Conservation (phyloP, 1,284 basidiomycete genomes). For the Pseudozyma flocculosa region DNA sequence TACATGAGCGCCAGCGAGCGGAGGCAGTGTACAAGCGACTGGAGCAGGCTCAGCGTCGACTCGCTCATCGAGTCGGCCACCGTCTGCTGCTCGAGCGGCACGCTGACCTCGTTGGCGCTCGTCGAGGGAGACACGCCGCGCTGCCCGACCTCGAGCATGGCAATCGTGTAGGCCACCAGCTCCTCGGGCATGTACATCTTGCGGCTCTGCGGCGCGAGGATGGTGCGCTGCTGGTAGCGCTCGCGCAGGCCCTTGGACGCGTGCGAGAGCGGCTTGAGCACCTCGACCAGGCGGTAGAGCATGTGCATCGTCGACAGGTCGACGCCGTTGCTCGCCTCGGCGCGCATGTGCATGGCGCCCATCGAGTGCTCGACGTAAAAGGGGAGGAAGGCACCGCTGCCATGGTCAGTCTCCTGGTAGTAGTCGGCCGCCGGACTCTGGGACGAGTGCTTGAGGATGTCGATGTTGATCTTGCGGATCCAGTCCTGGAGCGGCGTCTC, state of each 20-base stretch:
- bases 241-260: slow-evolving; percentile 29
- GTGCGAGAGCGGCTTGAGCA: slow-evolving; percentile 48
- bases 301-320: slow-evolving; percentile 43
- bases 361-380: slow-evolving; percentile 41
- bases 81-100: slow-evolving; percentile 16
- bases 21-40: slow-evolving; percentile 44
- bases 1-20: slow-evolving; percentile 32
- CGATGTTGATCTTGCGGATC: slow-evolving; percentile 57
- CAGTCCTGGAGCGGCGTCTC: slow-evolving; percentile 48
- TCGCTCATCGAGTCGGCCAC: slow-evolving; percentile 44
- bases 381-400: slow-evolving; percentile 53
- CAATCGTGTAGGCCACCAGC: slow-evolving; percentile 55
- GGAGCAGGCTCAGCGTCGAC: slow-evolving; percentile 37
- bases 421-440: slow-evolving; percentile 31
- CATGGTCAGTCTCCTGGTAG: slow-evolving; percentile 41
- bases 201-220: slow-evolving; percentile 42
- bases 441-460: slow-evolving; percentile 53
- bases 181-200: slow-evolving; percentile 55
- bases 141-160: slow-evolving; percentile 51
- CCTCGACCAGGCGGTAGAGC: slow-evolving; percentile 50
- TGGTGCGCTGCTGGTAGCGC: slow-evolving; percentile 41
- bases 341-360: slow-evolving; percentile 27
- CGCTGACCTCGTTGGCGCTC: slow-evolving; percentile 8
- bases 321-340: slow-evolving; percentile 23
- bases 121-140: slow-evolving; percentile 42